Conservation (phyloP, 306 rosid genomes). For the Comarum palustre region DNA sequence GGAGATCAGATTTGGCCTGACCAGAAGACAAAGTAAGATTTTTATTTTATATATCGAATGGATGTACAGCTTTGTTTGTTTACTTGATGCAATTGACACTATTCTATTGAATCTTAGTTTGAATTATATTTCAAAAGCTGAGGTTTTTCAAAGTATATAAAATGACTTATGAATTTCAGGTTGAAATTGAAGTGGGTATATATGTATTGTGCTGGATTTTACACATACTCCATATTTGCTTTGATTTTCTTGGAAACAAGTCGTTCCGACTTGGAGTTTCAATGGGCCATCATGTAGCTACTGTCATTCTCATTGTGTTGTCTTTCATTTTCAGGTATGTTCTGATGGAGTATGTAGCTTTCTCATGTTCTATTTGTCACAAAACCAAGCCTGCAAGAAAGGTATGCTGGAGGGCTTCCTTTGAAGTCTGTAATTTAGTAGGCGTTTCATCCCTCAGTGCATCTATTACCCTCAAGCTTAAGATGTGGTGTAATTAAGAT, state of each 20-base stretch:
- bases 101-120: constrained; percentile 6
- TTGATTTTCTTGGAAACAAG: constrained; percentile 92
- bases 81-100: neutral
- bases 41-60: neutral
- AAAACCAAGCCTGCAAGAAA: constrained; percentile 13
- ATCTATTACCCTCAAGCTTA: neutral
- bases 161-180: constrained; percentile 48
- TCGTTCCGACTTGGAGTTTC: constrained; percentile 92
- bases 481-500: neutral
- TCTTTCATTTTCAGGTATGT: constrained; percentile 75
- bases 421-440: constrained; percentile 5
- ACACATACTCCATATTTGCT: constrained; percentile 88
- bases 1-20: constrained; percentile 94
- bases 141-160: constrained; percentile 16
- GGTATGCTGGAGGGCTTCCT: constrained; percentile 11
- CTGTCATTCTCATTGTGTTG: constrained; percentile 66
- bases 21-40: constrained; percentile 75
- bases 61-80: constrained; percentile 20
- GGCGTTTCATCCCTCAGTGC: constrained; percentile 8
- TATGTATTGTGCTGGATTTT: constrained; percentile 89
- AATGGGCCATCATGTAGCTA: constrained; percentile 90
- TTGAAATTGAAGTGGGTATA: constrained; percentile 81
- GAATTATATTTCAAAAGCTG: constrained; percentile 4
- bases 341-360: constrained; percentile 30
- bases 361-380: constrained; percentile 22